Percentiles rank a stretch among this genome's conserved stretches.
Conservation (phyloP, 257 asterid species). For the Asclepias syriaca region DNA sequence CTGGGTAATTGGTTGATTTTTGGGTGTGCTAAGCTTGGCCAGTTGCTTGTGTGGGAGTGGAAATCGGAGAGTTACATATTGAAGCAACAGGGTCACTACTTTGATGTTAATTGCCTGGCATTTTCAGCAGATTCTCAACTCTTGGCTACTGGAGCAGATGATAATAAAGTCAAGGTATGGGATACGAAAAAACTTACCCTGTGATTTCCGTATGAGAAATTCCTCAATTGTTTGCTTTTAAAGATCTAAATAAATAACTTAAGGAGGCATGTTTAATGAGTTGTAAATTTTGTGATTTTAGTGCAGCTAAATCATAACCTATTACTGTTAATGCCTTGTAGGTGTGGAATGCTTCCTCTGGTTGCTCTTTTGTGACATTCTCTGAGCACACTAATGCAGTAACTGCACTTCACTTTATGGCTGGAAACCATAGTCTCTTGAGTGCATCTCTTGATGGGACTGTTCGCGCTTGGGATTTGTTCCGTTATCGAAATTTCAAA, state of each 20-base stretch:
- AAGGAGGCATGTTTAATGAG: neutral
- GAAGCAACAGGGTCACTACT: constrained; percentile 99
- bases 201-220: neutral
- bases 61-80: constrained; percentile 89
- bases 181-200: constrained; percentile 6
- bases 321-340: constrained; percentile 32
- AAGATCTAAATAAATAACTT: neutral
- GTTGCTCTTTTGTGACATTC: constrained; percentile 88
- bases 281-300: neutral
- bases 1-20: constrained; percentile 90
- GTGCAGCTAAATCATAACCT: neutral
- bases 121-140: constrained; percentile 95
- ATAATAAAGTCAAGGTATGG: constrained; percentile 87
- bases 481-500: constrained; percentile 91
- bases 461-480: constrained; percentile 94
- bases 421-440: constrained; percentile 76
- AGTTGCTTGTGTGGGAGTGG: constrained; percentile 99
- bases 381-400: constrained; percentile 93
- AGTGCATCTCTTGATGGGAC: constrained; percentile 99
- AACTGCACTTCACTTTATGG: constrained; percentile 90
- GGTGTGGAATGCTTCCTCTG: constrained; percentile 97
- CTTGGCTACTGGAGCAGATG: constrained; percentile 97
- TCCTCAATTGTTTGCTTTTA: neutral
- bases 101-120: constrained; percentile 88
- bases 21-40: constrained; percentile 96